Base-by-base conservation (phyloP, 257 asterid species). In the Forsythia suspensa region DNA sequence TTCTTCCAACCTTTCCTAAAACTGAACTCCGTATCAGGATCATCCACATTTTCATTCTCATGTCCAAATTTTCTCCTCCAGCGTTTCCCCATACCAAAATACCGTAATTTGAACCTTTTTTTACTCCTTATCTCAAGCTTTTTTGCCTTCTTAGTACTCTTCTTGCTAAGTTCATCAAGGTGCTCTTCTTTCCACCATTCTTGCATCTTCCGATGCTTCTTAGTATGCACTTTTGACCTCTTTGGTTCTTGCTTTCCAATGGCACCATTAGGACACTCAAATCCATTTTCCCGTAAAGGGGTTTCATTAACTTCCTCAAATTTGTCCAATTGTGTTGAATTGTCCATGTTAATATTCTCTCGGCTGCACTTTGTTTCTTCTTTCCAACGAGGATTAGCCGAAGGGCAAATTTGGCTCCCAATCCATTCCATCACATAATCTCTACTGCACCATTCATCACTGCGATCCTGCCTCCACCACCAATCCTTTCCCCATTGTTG, bases 181-280 rank as follows among this genome's bases (percentile, higher is more conserved):
- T 89, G 90, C 86, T 96, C 99, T 65, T 96, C 98, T 83, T 88
- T 96, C 99, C 99, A 96, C 99, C 99, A 96, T 75, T 96, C 99
- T 43, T 92, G 91, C 97, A 96, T 96, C 90, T 89, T 91, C 70
- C 92, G 76, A 29, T 92, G 97, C 75, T 92, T 93, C 80, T 86
- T 90, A 1, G 67, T 74, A 29, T 46, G 80, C 2, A 38, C 70
- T 65, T 76, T 84, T 86, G 89, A 81, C 74, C 74, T 79, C 42
- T 80, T 92, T 7, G 88, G 77, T 20, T 79, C 87, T 61, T 78
- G 91, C 86, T 80, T 77, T 75, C 76, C 86, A 4, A 69, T 12
- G 15, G 46, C 86, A 39, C 84, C 73, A 59, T 79, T 69, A 67
- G 40, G 76, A 82, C 81, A 72, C 83, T 81, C 84, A 1, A 63